Percentiles rank a stretch among this genome's conserved stretches.
These are phyloP conservation scores for Trichocomaceae sp. DNA, from an alignment of 2,329 filamentous ascomycete genomes.

Conservation along the genomic window DNA sequence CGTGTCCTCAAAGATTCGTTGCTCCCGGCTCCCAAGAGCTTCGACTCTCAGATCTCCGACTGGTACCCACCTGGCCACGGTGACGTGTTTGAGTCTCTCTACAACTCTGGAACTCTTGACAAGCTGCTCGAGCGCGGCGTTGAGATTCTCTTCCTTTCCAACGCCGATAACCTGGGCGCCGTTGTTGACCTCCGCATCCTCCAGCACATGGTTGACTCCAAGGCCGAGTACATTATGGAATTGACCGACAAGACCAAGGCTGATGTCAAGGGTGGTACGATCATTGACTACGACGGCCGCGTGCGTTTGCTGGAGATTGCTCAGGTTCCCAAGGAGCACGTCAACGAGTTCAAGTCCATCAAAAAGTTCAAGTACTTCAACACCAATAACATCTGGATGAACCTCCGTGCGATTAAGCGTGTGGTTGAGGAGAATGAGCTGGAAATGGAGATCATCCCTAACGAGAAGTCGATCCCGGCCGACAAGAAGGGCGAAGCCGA, in stretches of 20 bases:
- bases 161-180: constrained; percentile 96
- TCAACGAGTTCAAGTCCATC: constrained; percentile 99
- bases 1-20: constrained; percentile 98
- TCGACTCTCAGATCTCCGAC: constrained; percentile 80
- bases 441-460: constrained; percentile 99
- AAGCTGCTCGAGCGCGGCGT: constrained; percentile 92
- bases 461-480: constrained; percentile 95
- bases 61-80: constrained; percentile 99
- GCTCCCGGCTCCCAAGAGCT: constrained; percentile 86
- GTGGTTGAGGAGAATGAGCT: constrained; percentile 98
- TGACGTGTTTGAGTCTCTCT: constrained; percentile 98
- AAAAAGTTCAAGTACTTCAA: constrained; percentile 99
- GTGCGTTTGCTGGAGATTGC: constrained; percentile 97
- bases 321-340: constrained; percentile 98
- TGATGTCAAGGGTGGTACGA: constrained; percentile 99
- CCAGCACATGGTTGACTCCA: constrained; percentile 98
- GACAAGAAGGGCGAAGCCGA: constrained; percentile 99
- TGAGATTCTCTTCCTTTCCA: constrained; percentile 97
- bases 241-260: constrained; percentile 99
- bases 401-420: constrained; percentile 93
- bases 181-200: constrained; percentile 97
- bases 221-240: constrained; percentile 99
- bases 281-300: constrained; percentile 97
- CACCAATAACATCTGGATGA: constrained; percentile 99
- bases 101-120: constrained; percentile 98